Evolutionary conservation across 75 land plant species (phyloP).

Genomic region (Picea glauca): DNA sequence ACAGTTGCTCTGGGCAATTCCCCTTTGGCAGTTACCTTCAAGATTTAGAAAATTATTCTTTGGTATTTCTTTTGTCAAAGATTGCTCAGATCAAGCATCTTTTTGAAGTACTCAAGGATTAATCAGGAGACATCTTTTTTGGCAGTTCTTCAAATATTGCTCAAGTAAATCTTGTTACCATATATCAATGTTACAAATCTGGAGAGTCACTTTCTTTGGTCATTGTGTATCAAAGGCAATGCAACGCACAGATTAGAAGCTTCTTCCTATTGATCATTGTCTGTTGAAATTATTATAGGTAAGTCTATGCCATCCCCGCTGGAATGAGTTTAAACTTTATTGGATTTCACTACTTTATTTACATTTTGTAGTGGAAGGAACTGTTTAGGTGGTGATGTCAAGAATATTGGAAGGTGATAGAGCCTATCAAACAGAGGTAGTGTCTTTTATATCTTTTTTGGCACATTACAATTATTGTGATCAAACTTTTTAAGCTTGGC

Average conservation of each 20-base stretch:
- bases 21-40: constrained; percentile 37
- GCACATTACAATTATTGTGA: no score
- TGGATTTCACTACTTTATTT: no score
- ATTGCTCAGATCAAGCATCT: neutral
- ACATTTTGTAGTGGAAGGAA: no score
- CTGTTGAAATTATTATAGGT: neutral
- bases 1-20: constrained; percentile 28
- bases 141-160: constrained; percentile 7
- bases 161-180: neutral
- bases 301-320: neutral
- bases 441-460: no score
- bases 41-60: neutral
- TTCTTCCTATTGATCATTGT: neutral
- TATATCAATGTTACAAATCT: neutral
- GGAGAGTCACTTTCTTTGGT: neutral
- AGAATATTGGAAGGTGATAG: no score
- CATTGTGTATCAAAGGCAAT: neutral
- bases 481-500: no score
- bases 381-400: no score
- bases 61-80: neutral
- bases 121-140: neutral
- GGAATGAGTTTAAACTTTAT: no score
- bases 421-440: no score
- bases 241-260: neutral
- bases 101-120: neutral